These are phyloP conservation scores for Triglochin maritima DNA, from an alignment of 106 monocot species.

Conservation along the genomic window DNA sequence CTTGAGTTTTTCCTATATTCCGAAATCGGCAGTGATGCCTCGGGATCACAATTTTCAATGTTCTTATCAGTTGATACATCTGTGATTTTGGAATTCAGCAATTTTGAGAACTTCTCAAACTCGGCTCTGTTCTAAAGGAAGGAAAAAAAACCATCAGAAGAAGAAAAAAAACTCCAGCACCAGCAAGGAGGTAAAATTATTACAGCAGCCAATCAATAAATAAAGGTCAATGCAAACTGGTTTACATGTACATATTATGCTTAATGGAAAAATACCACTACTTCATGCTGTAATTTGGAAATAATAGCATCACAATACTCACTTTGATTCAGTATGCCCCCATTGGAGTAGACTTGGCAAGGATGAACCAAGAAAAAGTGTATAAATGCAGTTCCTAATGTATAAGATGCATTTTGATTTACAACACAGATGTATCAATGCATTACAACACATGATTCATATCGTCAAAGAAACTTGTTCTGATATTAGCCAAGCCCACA, in stretches of 20 bases:
- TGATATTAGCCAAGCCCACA: too few species aligned
- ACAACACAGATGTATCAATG: too few species aligned
- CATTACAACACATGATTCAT: too few species aligned
- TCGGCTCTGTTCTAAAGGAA: slow-evolving; percentile 10
- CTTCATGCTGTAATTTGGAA: too few species aligned
- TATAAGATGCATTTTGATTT: too few species aligned
- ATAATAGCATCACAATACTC: too few species aligned
- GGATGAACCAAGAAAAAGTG: too few species aligned
- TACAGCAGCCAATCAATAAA: background rate
- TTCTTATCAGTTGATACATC: slow-evolving; percentile 11
- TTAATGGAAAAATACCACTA: too few species aligned
- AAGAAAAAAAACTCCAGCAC: background rate
- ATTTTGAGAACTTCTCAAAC: slow-evolving; percentile 12
- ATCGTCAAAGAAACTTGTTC: too few species aligned
- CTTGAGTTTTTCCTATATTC: slow-evolving; percentile 4
- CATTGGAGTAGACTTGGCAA: too few species aligned
- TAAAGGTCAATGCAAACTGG: background rate
- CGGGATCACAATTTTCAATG: slow-evolving; percentile 5
- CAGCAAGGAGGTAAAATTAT: background rate
- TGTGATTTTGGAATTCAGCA: slow-evolving; percentile 11
- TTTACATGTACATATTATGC: background rate
- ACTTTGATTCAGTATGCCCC: too few species aligned
- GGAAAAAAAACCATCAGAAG: background rate
- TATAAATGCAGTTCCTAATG: too few species aligned
- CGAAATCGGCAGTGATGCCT: background rate